Percentiles rank a stretch among this genome's conserved stretches.
Conservation (phyloP, 805 yeast genomes). For the Lachancea dasiensis region DNA sequence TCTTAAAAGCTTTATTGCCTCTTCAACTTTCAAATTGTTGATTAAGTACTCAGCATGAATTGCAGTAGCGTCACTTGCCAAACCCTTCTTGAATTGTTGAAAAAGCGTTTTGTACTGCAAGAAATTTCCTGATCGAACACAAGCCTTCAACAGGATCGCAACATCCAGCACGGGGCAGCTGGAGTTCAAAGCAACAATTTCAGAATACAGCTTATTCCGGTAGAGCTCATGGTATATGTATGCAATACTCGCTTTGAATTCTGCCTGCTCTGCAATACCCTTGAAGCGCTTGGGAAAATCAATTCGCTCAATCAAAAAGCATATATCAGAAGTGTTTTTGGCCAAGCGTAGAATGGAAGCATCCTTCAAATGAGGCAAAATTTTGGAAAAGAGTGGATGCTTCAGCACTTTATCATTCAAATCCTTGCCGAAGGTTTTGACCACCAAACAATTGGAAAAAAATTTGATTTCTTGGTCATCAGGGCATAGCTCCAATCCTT, state of each 20-base stretch:
- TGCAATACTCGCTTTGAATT: constrained; percentile 20
- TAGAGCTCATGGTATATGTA: constrained; percentile 21
- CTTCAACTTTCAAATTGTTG: constrained; percentile 17
- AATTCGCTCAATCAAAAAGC: constrained; percentile 15
- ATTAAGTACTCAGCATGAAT: constrained; percentile 24
- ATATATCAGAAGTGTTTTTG: constrained; percentile 11
- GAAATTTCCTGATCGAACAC: constrained; percentile 23
- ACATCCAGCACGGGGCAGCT: constrained; percentile 24
- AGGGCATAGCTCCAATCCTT: constrained; percentile 16
- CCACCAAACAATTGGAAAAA: constrained; percentile 19
- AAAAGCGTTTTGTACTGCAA: constrained; percentile 16
- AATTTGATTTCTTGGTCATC: constrained; percentile 18
- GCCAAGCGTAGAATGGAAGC: constrained; percentile 22
- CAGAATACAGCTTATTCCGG: constrained; percentile 13
- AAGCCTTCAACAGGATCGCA: constrained; percentile 22
- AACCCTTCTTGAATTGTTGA: constrained; percentile 14
- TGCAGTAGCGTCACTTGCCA: constrained; percentile 13
- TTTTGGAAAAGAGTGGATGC: constrained; percentile 14
- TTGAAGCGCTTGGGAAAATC: constrained; percentile 27
- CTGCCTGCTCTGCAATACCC: constrained; percentile 27
- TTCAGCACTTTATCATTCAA: constrained; percentile 15
- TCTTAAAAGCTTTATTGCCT: constrained; percentile 17
- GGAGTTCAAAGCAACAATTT: constrained; percentile 21
- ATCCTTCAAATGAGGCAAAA: constrained; percentile 23
- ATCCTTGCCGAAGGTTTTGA: constrained; percentile 10